Conservation (phyloP, 106 monocot genomes). For the Gastrodia elata region DNA sequence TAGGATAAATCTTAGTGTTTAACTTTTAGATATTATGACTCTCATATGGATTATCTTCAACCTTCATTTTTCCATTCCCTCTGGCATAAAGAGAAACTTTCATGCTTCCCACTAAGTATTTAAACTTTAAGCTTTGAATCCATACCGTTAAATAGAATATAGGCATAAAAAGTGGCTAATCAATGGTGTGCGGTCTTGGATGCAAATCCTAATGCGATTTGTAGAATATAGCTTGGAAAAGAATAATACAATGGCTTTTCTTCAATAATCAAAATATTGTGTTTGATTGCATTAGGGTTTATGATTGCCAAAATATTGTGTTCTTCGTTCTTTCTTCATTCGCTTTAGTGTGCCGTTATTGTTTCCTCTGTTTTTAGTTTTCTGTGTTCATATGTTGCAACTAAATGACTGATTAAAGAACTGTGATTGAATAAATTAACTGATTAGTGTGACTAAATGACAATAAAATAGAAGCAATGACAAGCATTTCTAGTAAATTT, state of each 20-base stretch:
- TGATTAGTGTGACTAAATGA: background rate
- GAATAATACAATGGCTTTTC: too few species aligned
- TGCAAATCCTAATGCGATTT: background rate
- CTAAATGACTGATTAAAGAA: too few species aligned
- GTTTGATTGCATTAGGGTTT: too few species aligned
- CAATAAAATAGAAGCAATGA: background rate
- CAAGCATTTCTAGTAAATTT: too few species aligned
- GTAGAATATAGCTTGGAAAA: too few species aligned
- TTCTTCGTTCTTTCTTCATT: too few species aligned
- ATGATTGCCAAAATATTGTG: too few species aligned
- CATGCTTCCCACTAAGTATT: background rate
- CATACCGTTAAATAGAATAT: background rate
- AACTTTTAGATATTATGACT: background rate
- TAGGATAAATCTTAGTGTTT: too few species aligned
- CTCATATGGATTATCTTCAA: background rate
- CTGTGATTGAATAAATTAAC: background rate
- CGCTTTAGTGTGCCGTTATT: too few species aligned
- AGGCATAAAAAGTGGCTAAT: background rate
- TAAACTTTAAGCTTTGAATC: conserved; percentile 1
- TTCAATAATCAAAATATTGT: too few species aligned
- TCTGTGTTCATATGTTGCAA: too few species aligned
- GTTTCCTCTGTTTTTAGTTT: too few species aligned
- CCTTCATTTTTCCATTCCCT: background rate
- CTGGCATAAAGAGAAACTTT: background rate
- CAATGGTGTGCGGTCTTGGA: background rate